Evolutionary conservation across 2,329 filamentous ascomycete species (phyloP), one percentile per base, ranked within the genome.

Genomic region (Cladosporium colombiae): DNA sequence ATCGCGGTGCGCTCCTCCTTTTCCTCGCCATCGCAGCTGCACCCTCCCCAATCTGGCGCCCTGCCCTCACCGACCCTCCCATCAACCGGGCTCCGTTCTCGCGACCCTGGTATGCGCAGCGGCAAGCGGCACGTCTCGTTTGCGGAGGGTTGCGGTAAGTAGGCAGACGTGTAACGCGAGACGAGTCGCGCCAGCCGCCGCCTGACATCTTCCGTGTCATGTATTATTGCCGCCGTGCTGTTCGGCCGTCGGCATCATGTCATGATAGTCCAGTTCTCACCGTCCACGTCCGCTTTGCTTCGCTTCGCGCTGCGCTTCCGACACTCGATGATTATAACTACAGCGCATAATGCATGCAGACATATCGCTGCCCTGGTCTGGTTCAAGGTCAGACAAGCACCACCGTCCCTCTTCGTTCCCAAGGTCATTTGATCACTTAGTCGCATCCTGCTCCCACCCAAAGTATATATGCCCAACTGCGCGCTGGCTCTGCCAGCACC

Each of bases 401-500:
- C 29, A 57, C n/a, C 55, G 25, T 13, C n/a, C 55, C 29, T 40
- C 55, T 23, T 27, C 55, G 33, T 21, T 25, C 21, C 33, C 55
- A 33, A 18, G 55, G 55, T 57, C 55, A 57, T 21, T 57, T 57
- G 52, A 55, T 40, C 55, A 40, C 21, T 57, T 57, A 18, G 33
- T 55, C 52, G 52, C 27, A 55, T 33, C 31, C 31, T 33, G 29
- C 23, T 27, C 55, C 23, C 55, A 10, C 21, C 18, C 55, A 57
- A 56, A 21, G 55, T 57, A 57, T 57, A 57, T 57, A 57, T 57
- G 55, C 55, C 55, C 55, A 57, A 50, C 59, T 52, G 59, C 59
- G 40, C 59, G 59, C 46, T 62, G 59, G 59, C 59, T 25, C 31
- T 52, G 59, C 46, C 59, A 62, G 29, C 59, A 62, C 52, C 52